Conservation (phyloP, 176 grass and related monocot genomes). For the Bothriochloa decipiens region DNA sequence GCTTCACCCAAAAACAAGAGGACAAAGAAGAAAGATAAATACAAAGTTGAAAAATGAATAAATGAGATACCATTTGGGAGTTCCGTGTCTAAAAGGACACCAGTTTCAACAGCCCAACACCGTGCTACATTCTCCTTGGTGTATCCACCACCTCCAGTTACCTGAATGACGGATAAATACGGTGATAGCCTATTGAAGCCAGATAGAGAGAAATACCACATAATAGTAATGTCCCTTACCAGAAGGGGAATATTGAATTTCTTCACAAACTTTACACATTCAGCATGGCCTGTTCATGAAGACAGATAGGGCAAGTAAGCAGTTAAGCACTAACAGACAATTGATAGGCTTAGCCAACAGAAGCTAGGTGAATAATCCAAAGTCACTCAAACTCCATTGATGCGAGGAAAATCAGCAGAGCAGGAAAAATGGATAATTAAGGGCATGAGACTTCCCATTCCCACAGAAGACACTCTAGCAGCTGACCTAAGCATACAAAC, state of each 20-base stretch:
- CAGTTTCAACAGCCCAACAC: constrained; percentile 99
- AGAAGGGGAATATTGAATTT: constrained; percentile 97
- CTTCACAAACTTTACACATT: constrained; percentile 98
- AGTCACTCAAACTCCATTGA: not conserved
- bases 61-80: constrained; percentile 78
- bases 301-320: constrained; percentile 33
- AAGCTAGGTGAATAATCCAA: constrained; percentile 14
- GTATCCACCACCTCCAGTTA: constrained; percentile 95
- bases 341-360: constrained; percentile 9
- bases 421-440: not conserved
- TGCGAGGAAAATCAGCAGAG: constrained; percentile 13
- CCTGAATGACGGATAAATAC: constrained; percentile 53
- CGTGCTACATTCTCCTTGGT: constrained; percentile 99
- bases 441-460: not conserved
- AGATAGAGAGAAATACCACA: constrained; percentile 1
- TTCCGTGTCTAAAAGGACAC: constrained; percentile 79
- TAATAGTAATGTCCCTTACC: constrained; percentile 55
- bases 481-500: constrained; percentile 10
- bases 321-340: constrained; percentile 4
- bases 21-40: constrained; percentile 9
- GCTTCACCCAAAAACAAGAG: constrained; percentile 20
- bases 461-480: not conserved
- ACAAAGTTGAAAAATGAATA: constrained; percentile 19
- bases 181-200: constrained; percentile 31
- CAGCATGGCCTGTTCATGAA: constrained; percentile 77